Evolutionary conservation across 306 rosid species (phyloP).

Genomic region (Mimosa pudica): DNA sequence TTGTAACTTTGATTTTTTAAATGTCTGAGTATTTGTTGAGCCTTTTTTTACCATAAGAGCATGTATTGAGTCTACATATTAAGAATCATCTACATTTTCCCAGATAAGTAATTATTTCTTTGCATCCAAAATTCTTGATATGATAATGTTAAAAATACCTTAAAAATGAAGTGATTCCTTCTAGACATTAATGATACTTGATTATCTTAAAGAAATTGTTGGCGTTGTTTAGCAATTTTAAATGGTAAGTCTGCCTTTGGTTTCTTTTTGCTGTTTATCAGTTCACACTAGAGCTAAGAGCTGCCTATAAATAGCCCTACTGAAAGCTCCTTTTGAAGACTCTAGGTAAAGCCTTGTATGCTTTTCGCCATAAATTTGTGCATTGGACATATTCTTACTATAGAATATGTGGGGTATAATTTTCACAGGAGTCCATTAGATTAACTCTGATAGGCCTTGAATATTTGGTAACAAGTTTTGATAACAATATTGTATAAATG

Average conservation of each 20-base stretch:
- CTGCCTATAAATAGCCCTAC: not conserved
- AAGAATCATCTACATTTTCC: not conserved
- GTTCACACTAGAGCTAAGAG: not conserved
- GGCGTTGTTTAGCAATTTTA: not conserved
- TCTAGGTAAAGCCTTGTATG: not conserved
- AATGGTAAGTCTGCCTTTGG: not conserved
- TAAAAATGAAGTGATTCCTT: not conserved
- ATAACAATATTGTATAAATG: not conserved
- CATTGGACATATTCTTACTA: not conserved
- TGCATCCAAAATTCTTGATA: conserved; percentile 16
- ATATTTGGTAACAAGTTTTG: not conserved
- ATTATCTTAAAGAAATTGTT: not conserved
- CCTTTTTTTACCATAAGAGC: too few relatives aligned
- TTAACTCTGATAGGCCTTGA: not conserved
- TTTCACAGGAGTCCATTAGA: not conserved
- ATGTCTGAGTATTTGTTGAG: not conserved
- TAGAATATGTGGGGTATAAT: not conserved
- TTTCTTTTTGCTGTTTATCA: not conserved
- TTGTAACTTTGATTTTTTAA: not conserved
- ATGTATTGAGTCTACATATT: not conserved
- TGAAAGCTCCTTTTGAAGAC: not conserved
- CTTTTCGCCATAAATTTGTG: not conserved
- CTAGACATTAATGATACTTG: not conserved
- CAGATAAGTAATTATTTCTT: not conserved
- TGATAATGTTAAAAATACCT: not conserved